These are phyloP conservation scores for Cryptosporidium xiaoi DNA, from an alignment of 169 alveolate species.

Conservation along the genomic window DNA sequence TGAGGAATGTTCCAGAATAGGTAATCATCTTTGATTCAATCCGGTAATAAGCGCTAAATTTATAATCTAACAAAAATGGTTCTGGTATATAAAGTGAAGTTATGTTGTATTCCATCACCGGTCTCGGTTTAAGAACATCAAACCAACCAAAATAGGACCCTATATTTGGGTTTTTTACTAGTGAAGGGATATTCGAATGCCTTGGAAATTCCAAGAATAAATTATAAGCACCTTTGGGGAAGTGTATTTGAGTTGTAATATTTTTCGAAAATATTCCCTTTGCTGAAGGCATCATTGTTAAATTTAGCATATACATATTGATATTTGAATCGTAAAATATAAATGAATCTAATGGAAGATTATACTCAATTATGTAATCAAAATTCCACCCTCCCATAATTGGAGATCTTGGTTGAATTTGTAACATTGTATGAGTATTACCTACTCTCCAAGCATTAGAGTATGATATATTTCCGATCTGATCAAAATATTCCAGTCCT, in stretches of 20 bases:
- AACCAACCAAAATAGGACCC: conserved; percentile 63
- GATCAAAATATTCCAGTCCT: conserved; percentile 90
- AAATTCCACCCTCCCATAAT: conserved; percentile 91
- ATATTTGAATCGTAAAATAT: conserved; percentile 26
- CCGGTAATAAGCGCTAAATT: conserved; percentile 31
- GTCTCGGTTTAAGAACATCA: conserved; percentile 61
- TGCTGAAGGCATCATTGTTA: conserved; percentile 61
- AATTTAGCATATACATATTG: conserved; percentile 46
- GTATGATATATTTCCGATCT: conserved; percentile 89
- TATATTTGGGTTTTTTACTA: neutral
- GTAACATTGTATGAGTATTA: conserved; percentile 55
- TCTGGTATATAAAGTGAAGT: conserved; percentile 53
- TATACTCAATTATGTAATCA: conserved; percentile 87
- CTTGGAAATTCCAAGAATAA: conserved; percentile 26
- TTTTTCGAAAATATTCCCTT: conserved; percentile 55
- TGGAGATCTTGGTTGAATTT: conserved; percentile 88
- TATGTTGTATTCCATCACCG: conserved; percentile 39
- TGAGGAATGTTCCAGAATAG: conserved; percentile 32
- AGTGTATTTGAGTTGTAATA: conserved; percentile 55
- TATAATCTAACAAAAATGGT: conserved; percentile 25
- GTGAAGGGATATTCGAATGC: conserved; percentile 30
- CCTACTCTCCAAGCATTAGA: conserved; percentile 85
- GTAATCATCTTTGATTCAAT: conserved; percentile 24
- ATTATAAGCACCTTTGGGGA: conserved; percentile 49
- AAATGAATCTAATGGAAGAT: conserved; percentile 80